A percentile compares a stretch with the other conserved stretches of the same genome.
Conservation (phyloP, 345 rosid genomes). For the Ricinus communis region DNA sequence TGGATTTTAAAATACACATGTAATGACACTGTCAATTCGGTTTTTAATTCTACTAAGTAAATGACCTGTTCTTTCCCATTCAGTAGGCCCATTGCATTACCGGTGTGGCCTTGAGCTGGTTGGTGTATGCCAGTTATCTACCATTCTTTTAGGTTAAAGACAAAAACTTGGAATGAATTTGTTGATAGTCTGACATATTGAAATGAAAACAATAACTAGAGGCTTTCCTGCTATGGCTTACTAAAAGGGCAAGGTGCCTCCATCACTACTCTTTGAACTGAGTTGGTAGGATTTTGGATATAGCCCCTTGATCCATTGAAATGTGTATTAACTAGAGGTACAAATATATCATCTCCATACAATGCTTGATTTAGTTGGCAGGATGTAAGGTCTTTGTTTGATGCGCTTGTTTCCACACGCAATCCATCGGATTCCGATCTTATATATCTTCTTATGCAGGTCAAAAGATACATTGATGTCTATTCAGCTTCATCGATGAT, state of each 20-base stretch:
- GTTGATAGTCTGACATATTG: neutral
- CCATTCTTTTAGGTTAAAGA: neutral
- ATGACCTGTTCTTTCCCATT: neutral
- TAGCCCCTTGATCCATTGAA: neutral
- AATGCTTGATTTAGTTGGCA: neutral
- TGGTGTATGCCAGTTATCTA: neutral
- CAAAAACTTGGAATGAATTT: neutral
- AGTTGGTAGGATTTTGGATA: neutral
- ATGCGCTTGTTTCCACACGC: conserved; percentile 8
- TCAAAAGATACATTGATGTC: conserved; percentile 83
- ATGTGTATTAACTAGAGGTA: neutral
- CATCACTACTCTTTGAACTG: neutral
- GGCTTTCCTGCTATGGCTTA: neutral
- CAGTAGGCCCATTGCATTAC: neutral
- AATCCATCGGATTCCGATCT: conserved; percentile 11
- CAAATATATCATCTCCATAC: too few relatives aligned
- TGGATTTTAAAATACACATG: neutral
- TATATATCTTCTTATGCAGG: conserved; percentile 41
- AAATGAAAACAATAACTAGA: neutral
- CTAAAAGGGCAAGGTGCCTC: neutral
- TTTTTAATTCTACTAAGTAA: neutral
- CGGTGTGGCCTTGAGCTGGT: neutral
- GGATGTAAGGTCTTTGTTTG: conserved; percentile 11
- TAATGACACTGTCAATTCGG: neutral
- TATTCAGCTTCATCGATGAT: conserved; percentile 86